Base-by-base conservation (phyloP, 805 yeast genomes). In the Saitoella complicata region DNA sequence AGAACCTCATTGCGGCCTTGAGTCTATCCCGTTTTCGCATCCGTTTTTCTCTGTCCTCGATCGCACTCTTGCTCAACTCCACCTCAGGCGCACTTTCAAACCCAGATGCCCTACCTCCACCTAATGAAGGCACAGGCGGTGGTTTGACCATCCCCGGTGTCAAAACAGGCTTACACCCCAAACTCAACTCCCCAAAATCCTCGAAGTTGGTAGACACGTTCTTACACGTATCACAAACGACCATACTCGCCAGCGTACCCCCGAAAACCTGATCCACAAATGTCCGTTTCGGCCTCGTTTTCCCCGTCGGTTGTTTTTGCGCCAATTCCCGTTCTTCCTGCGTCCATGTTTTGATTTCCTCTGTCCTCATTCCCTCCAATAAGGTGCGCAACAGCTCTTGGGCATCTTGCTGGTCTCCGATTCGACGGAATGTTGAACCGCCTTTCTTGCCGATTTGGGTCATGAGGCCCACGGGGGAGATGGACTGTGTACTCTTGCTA, bases 341-440 rank as follows among this genome's bases (percentile, higher is more conserved):
- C 8, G 13, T 5, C 40, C 10, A 7, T 38, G 31, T 12, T 12
- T 21, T 35, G 30, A 12, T 9, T 33, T 41, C 43, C 31, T 41
- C 43, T 8, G 7, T 9, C 6, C 32, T 41, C 31, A 41, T 12
- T 12, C 34, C 38, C 11, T 35, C 38, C 30, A 41, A 13, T 34
- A 41, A 29, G 13, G 12, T n/a, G 32, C 43, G 34, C 9, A 41
- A 13, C 11, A 41, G 43, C 38, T 41, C 43, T 13, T 41, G 43
- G 7, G 43, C 43, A 10, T 41, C 43, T 31, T 34, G 37, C 31
- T 41, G 43, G 30, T 32, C 13, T 2, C 38, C 21, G 21, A 21
- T 2, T 21, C 21, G 21, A 4, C 21, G 21, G 21, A 21, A 21
- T 21, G 21, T 21, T 4, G 21, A 21, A 21, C 21, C 21, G 21